phyloP scores from a whole-genome alignment of 768 basidiomycete genomes.

The Postia placenta region DNA sequence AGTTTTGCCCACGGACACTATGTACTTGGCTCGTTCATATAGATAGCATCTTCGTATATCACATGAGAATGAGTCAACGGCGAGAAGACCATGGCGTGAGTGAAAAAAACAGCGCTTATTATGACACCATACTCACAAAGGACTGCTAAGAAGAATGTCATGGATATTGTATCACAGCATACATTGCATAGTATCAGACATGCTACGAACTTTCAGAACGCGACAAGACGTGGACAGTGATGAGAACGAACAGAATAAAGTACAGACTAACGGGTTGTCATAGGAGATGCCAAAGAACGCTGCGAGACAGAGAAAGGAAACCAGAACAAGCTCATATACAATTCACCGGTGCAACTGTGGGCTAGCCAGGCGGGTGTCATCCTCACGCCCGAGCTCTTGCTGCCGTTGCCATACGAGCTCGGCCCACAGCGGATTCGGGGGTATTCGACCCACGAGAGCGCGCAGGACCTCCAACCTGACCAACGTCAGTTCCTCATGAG shows the following conservation, averaged over 20 bases:
- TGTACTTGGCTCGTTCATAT: too few species aligned
- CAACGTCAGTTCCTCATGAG: conserved; percentile 1
- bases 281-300: not conserved
- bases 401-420: conserved; percentile 86
- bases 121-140: too few species aligned
- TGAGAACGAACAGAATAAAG: not conserved
- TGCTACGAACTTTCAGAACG: not conserved
- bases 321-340: not conserved
- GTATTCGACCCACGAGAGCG: conserved; percentile 83
- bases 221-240: not conserved
- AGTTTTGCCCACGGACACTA: too few species aligned
- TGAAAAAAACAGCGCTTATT: too few species aligned
- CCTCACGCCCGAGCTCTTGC: conserved; percentile 31
- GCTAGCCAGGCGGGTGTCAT: not conserved
- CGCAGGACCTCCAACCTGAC: conserved; percentile 73
- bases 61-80: too few species aligned
- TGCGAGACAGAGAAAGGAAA: too few species aligned
- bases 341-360: not conserved
- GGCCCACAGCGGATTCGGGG: conserved; percentile 90
- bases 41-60: too few species aligned
- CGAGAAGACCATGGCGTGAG: too few species aligned
- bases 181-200: not conserved
- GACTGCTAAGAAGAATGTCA: too few species aligned
- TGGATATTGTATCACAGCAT: too few species aligned
- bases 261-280: not conserved